Evolutionary conservation across 345 rosid species (phyloP), one percentile per base, ranked within the genome.

Genomic region (Camelina laxa): DNA sequence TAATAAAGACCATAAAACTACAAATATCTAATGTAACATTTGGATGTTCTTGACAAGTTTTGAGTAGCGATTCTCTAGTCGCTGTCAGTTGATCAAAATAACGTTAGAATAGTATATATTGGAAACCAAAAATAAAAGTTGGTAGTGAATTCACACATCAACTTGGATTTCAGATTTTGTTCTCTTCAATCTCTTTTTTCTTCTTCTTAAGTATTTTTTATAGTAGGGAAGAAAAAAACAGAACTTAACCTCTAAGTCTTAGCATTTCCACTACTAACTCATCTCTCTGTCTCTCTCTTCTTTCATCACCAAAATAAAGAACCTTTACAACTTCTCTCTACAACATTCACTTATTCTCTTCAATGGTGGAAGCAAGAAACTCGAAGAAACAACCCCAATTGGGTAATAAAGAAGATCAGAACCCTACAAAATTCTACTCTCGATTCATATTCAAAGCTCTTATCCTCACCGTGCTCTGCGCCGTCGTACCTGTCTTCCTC

Each of bases 401-500:
- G 44, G 67, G 65, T 33, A 68, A 77, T 4, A 78, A 81, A 65
- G 83, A 72, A 63, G 84, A 70, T 38, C 76, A 70, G 48, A 84
- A 80, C 77, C 80, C 87, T 30, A 80, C 63, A 80, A 90, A 84
- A 80, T 75, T 79, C 74, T 85, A 77, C 68, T 73, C 85, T 57
- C 82, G 77, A 38, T 90, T 92, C 84, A 70, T 95, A 63, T 80
- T 80, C 74, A 95, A 92, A 82, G 90, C 94, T 36, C 65, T 86
- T 11, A 22, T 87, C 55, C 87, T 84, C 72, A 30, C 84, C 31
- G 58, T 88, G 17, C 82, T 86, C 69, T 75, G 86, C 38, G 81
- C 82, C 20, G 19, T 80, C 22, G 58, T 87, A 59, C 93, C 95
- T 15, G 75, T 87, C 61, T 87, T 92, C 72, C 90, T 93, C 47